phyloP scores from a whole-genome alignment of 148 eudicot species.

The Linanthus parryae region DNA sequence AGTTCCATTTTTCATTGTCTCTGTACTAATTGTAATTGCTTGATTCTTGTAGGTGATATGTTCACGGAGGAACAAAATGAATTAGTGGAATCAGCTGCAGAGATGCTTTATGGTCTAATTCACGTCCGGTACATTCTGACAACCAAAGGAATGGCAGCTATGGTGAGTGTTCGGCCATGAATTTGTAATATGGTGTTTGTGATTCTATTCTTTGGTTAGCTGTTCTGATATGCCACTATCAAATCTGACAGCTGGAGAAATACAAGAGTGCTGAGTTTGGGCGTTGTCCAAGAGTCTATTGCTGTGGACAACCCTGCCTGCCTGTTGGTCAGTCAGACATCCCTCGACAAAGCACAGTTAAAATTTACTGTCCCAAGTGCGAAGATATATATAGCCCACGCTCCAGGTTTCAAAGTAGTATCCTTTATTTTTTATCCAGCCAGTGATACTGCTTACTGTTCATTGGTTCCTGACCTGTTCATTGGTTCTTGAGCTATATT shows the following conservation, averaged over 20 bases:
- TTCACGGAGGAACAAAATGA: slow-evolving; percentile 93
- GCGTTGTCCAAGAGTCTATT: slow-evolving; percentile 58
- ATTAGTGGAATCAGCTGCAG: slow-evolving; percentile 93
- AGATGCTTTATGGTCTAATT: slow-evolving; percentile 94
- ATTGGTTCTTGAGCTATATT: too few species aligned
- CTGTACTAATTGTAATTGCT: too few species aligned
- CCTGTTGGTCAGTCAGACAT: slow-evolving; percentile 60
- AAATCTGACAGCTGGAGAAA: slow-evolving; percentile 62
- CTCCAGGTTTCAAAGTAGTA: slow-evolving; percentile 59
- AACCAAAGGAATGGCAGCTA: slow-evolving; percentile 91
- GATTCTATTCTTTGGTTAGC: neutral
- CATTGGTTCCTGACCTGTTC: too few species aligned
- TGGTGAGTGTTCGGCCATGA: slow-evolving; percentile 40
- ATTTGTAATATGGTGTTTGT: neutral
- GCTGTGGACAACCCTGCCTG: slow-evolving; percentile 59
- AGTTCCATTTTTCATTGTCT: too few species aligned
- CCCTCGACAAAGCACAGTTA: slow-evolving; percentile 52
- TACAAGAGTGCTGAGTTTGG: slow-evolving; percentile 57
- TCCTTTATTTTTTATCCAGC: slow-evolving; percentile 34
- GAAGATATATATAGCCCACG: slow-evolving; percentile 56
- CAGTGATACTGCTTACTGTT: too few species aligned
- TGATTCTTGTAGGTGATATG: slow-evolving; percentile 87
- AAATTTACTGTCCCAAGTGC: slow-evolving; percentile 54
- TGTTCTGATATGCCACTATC: neutral
- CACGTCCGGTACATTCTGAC: slow-evolving; percentile 92